These are phyloP conservation scores for Populus ilicifolia DNA, from an alignment of 345 rosid species.

Conservation along the genomic window DNA sequence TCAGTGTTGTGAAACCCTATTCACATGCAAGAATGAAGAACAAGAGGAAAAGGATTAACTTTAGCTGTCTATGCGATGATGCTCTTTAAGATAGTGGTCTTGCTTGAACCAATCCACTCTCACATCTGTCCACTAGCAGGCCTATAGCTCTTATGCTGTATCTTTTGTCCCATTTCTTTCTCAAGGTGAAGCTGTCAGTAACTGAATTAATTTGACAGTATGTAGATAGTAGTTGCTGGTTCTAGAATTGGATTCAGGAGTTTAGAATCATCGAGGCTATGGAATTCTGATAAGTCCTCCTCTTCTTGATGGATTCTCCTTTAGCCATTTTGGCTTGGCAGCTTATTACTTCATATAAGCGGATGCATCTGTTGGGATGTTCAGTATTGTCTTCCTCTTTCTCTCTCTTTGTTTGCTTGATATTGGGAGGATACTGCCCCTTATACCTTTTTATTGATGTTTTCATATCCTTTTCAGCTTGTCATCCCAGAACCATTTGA, in stretches of 20 bases:
- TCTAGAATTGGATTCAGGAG: neutral
- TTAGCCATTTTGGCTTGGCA: neutral
- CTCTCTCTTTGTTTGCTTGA: neutral
- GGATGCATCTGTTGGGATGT: neutral
- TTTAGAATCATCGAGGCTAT: neutral
- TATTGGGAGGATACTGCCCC: neutral
- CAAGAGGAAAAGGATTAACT: neutral
- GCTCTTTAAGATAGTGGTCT: neutral
- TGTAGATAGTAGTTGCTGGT: neutral
- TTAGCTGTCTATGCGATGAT: neutral
- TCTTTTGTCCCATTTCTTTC: neutral
- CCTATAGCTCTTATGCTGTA: neutral
- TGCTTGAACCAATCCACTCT: neutral
- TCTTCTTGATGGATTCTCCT: neutral
- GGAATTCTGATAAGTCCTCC: neutral
- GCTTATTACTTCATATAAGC: neutral
- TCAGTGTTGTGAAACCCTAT: neutral
- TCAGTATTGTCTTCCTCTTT: neutral
- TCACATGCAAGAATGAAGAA: neutral
- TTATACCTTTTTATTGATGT: neutral
- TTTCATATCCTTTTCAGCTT: slow-evolving; percentile 55
- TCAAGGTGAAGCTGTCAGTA: neutral
- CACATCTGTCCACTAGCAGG: neutral
- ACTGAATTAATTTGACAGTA: neutral
- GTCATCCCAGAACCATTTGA: slow-evolving; percentile 88